Evolutionary conservation across 2,329 filamentous ascomycete species (phyloP).

Genomic region (Ilyonectria destructans): DNA sequence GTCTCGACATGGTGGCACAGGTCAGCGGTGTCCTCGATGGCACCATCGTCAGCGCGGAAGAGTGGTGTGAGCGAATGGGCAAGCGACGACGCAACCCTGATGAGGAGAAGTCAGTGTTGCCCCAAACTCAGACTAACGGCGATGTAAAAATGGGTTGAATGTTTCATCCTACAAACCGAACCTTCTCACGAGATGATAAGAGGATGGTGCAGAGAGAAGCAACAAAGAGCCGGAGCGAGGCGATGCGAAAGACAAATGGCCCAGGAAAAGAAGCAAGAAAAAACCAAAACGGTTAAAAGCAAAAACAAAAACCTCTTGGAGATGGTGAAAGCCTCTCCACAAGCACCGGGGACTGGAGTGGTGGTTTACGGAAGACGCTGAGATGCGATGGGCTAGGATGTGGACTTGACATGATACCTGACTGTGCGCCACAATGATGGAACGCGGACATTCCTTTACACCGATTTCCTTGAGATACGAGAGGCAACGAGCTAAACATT

Average conservation of each 20-base stretch:
- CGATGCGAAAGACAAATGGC: not conserved
- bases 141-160: constrained; percentile 51
- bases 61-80: constrained; percentile 88
- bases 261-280: constrained; percentile 3
- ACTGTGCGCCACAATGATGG: constrained; percentile 23
- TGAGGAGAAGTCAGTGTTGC: constrained; percentile 49
- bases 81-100: constrained; percentile 50
- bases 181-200: not conserved
- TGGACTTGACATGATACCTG: constrained; percentile 31
- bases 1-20: constrained; percentile 94
- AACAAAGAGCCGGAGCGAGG: not conserved
- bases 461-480: constrained; percentile 25
- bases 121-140: constrained; percentile 47
- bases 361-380: constrained; percentile 7
- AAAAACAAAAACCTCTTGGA: not conserved
- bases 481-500: constrained; percentile 4
- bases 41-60: constrained; percentile 91
- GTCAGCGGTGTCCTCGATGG: constrained; percentile 91
- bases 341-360: constrained; percentile 19
- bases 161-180: not conserved
- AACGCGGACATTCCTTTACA: constrained; percentile 30
- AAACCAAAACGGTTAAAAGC: constrained; percentile 8
- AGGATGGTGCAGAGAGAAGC: constrained; percentile 4
- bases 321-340: constrained; percentile 2
- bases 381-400: constrained; percentile 14